Evolutionary conservation across 73 alveolate species (phyloP).

Genomic region (Blepharisma japonicum): DNA sequence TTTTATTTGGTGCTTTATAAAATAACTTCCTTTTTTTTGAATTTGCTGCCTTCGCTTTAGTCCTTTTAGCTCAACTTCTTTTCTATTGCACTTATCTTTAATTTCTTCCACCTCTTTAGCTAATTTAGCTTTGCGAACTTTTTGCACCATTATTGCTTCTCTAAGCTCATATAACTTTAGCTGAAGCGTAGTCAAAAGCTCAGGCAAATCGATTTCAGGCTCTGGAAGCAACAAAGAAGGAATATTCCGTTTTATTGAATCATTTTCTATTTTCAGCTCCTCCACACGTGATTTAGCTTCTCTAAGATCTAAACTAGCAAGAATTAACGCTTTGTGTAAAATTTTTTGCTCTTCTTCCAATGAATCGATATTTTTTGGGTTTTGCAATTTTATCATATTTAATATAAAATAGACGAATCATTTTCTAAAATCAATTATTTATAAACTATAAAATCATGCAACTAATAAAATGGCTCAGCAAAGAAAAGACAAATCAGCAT

Average conservation of each 20-base stretch:
- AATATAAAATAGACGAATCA: no score
- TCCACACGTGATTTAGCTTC: not conserved
- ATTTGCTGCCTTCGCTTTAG: not conserved
- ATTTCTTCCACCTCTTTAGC: not conserved
- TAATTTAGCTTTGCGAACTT: not conserved
- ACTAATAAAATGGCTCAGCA: no score
- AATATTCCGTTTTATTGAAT: not conserved
- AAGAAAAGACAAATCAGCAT: no score
- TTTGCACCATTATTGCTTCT: not conserved
- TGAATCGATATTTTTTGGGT: no score
- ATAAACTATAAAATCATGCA: no score
- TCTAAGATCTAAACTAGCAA: not conserved
- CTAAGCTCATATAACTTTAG: not conserved
- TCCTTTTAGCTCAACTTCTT: conserved; percentile 2
- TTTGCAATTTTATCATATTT: no score
- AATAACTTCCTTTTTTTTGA: conserved; percentile 25
- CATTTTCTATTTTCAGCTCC: conserved; percentile 6
- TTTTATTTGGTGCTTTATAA: no score
- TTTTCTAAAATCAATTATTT: no score
- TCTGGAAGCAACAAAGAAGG: not conserved
- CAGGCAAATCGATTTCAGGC: not conserved
- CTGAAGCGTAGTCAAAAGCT: not conserved
- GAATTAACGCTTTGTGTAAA: conserved; percentile 1
- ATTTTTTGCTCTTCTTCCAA: not conserved
- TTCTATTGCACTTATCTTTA: not conserved